Conservation (phyloP, 805 yeast genomes). For the Pichia ethanolica region DNA sequence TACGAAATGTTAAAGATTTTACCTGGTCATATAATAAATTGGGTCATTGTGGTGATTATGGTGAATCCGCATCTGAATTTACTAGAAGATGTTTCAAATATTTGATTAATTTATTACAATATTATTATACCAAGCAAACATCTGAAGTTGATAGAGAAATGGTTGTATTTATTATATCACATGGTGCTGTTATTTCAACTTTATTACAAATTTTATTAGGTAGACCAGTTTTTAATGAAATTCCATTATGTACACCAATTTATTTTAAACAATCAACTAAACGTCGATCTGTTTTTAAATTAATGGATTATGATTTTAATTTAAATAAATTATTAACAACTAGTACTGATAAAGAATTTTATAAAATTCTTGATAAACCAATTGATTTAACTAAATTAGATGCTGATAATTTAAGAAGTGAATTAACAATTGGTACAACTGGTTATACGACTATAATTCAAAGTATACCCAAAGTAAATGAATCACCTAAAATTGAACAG, state of each 20-base stretch:
- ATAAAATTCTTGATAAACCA: conserved; percentile 17
- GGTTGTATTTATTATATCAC: conserved; percentile 31
- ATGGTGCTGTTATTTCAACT: conserved; percentile 38
- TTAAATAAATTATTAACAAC: conserved; percentile 22
- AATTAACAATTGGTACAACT: conserved; percentile 19
- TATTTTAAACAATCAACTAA: conserved; percentile 24
- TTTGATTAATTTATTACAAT: conserved; percentile 28
- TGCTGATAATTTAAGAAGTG: conserved; percentile 20
- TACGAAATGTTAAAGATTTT: conserved; percentile 20
- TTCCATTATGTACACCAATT: conserved; percentile 32
- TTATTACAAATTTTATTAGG: conserved; percentile 32
- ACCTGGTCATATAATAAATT: conserved; percentile 29
- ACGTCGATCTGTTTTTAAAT: conserved; percentile 20
- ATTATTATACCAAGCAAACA: conserved; percentile 20
- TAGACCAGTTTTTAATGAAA: conserved; percentile 32
- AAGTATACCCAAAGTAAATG: conserved; percentile 12
- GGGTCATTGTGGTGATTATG: conserved; percentile 38
- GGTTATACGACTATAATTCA: conserved; percentile 19
- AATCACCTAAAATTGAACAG: neutral
- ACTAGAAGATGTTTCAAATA: conserved; percentile 30
- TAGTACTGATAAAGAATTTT: conserved; percentile 21
- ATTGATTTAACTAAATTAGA: conserved; percentile 24
- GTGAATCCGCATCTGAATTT: conserved; percentile 32
- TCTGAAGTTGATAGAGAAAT: conserved; percentile 26
- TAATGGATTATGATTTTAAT: conserved; percentile 30